phyloP scores from a whole-genome alignment of 2,329 filamentous ascomycete species.

The Colletotrichum brevisporum region DNA sequence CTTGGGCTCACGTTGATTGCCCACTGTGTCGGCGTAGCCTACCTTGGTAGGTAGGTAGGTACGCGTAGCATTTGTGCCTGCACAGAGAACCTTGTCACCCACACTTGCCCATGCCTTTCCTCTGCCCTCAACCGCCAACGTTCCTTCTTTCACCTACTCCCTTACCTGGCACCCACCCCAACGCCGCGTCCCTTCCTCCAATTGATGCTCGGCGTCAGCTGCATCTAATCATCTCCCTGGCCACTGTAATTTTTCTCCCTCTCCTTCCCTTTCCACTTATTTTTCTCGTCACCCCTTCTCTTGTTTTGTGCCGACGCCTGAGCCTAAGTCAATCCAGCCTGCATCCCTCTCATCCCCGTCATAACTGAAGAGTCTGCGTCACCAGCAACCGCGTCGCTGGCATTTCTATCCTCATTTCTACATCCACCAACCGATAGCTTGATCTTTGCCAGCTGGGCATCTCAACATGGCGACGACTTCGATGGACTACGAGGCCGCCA shows the following conservation, averaged over 20 bases:
- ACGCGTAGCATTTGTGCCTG: too few relatives aligned
- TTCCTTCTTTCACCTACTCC: slow-evolving; percentile 33
- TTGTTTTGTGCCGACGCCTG: slow-evolving; percentile 18
- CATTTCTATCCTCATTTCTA: slow-evolving; percentile 1
- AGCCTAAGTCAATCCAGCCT: slow-evolving; percentile 20
- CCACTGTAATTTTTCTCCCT: slow-evolving; percentile 42
- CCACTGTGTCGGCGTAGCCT: background rate
- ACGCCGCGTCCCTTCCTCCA: slow-evolving; percentile 23
- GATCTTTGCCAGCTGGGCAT: background rate
- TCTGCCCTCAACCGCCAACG: slow-evolving; percentile 23
- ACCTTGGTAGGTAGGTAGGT: background rate
- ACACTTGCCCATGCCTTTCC: background rate
- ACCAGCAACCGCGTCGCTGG: slow-evolving; percentile 36
- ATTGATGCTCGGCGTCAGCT: slow-evolving; percentile 20
- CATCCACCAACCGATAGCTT: slow-evolving; percentile 10
- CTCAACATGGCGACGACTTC: slow-evolving; percentile 72
- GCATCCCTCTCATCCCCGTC: slow-evolving; percentile 22
- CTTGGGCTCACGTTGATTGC: too few relatives aligned
- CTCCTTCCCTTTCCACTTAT: slow-evolving; percentile 35
- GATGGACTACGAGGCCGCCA: slow-evolving; percentile 80
- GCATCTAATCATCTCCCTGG: slow-evolving; percentile 18
- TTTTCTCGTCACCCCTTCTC: slow-evolving; percentile 10
- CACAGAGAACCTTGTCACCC: too few relatives aligned
- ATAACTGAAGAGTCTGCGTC: slow-evolving; percentile 38
- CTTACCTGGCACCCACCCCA: slow-evolving; percentile 23